phyloP scores from a whole-genome alignment of 2,329 filamentous ascomycete genomes.

The Colletotrichum musicola region DNA sequence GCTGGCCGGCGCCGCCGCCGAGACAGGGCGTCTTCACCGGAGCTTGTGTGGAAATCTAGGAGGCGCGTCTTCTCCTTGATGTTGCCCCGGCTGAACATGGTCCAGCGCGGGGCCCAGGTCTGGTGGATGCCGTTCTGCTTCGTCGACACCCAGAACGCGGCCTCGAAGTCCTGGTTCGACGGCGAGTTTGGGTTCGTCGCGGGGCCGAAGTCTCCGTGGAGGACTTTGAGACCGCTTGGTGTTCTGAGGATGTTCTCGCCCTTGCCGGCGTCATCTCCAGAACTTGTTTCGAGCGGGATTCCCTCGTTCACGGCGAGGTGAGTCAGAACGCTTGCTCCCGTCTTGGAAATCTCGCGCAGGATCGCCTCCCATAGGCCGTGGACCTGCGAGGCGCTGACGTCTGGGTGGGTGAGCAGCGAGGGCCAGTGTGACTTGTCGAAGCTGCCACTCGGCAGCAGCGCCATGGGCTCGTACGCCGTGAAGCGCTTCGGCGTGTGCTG shows the following conservation, averaged over 20 bases:
- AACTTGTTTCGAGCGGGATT: conserved; percentile 62
- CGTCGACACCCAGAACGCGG: conserved; percentile 83
- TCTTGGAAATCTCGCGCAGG: conserved; percentile 59
- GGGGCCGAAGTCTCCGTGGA: conserved; percentile 82
- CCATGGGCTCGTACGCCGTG: conserved; percentile 72
- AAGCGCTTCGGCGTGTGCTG: conserved; percentile 67
- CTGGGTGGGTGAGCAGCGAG: conserved; percentile 46
- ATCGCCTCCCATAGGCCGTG: conserved; percentile 62
- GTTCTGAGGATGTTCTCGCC: conserved; percentile 79
- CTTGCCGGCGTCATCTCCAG: conserved; percentile 28
- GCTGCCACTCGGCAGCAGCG: conserved; percentile 70
- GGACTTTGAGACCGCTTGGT: conserved; percentile 76
- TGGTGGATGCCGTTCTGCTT: conserved; percentile 85
- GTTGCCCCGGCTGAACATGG: conserved; percentile 95
- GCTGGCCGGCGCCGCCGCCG: conserved; percentile 2
- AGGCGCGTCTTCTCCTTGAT: conserved; percentile 88
- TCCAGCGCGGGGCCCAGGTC: conserved; percentile 89
- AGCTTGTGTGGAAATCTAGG: conserved; percentile 61
- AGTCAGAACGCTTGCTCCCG: conserved; percentile 59
- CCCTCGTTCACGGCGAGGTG: conserved; percentile 73
- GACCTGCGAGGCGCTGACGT: conserved; percentile 42
- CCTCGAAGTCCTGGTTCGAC: conserved; percentile 66
- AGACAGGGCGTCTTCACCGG: neutral
- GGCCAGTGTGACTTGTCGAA: conserved; percentile 61
- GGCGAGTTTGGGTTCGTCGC: conserved; percentile 45